Conservation (phyloP, 148 eudicot genomes). For the Rhododendron kiyosumense region DNA sequence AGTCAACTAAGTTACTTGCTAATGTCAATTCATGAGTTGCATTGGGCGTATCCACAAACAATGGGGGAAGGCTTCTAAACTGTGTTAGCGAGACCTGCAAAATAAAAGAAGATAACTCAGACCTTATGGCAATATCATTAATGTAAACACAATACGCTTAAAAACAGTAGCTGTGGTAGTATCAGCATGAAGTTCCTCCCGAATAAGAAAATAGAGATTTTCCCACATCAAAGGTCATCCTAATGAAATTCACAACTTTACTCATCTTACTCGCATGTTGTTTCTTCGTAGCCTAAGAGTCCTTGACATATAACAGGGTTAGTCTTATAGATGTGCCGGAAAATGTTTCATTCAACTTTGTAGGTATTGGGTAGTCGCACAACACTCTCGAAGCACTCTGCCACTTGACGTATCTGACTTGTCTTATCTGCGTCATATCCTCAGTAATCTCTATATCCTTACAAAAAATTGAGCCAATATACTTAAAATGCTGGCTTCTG, state of each 20-base stretch:
- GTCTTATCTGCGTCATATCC: too few relatives aligned
- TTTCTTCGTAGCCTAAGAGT: too few relatives aligned
- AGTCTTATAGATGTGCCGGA: too few relatives aligned
- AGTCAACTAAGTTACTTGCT: constrained; percentile 54
- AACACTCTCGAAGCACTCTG: too few relatives aligned
- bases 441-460: too few relatives aligned
- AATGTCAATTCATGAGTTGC: constrained; percentile 69
- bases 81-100: constrained; percentile 66
- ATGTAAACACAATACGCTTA: background rate
- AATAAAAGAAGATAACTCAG: background rate
- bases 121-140: background rate
- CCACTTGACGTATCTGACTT: too few relatives aligned
- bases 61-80: constrained; percentile 85
- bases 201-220: background rate
- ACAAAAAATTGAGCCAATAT: too few relatives aligned
- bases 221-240: background rate
- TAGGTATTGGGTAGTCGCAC: too few relatives aligned
- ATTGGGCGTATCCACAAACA: constrained; percentile 62
- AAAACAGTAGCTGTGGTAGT: background rate
- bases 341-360: too few relatives aligned
- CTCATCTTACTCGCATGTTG: background rate
- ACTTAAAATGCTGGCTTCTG: too few relatives aligned
- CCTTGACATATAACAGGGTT: too few relatives aligned
- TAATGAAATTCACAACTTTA: background rate
- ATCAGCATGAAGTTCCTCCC: background rate